phyloP scores from a whole-genome alignment of 2,329 filamentous ascomycete genomes.

The Alternaria sp. region DNA sequence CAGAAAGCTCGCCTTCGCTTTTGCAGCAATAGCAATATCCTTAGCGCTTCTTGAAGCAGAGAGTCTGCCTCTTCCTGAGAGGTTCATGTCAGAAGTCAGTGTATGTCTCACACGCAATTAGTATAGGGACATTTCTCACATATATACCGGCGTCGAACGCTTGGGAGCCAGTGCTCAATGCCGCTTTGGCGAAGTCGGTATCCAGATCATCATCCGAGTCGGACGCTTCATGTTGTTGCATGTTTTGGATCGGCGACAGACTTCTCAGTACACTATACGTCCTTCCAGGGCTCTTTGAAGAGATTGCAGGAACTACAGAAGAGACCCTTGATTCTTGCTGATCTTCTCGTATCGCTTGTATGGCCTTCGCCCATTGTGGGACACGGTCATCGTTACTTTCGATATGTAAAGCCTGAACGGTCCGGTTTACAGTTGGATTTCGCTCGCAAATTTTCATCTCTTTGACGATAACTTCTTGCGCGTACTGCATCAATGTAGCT shows the following conservation, averaged over 20 bases:
- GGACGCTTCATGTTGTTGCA: slow-evolving; percentile 4
- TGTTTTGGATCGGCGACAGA: neutral
- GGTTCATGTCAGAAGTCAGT: no score
- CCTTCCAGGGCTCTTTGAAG: neutral
- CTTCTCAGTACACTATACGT: neutral
- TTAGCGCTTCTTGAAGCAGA: slow-evolving; percentile 38
- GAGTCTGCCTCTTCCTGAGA: slow-evolving; percentile 27
- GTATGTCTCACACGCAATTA: no score
- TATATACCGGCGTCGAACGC: slow-evolving; percentile 35
- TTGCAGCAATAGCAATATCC: slow-evolving; percentile 31
- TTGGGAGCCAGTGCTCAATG: slow-evolving; percentile 30
- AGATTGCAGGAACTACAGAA: neutral
- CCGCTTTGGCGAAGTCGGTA: slow-evolving; percentile 35
- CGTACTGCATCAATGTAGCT: slow-evolving; percentile 20
- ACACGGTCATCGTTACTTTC: neutral
- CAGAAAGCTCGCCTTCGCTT: slow-evolving; percentile 27
- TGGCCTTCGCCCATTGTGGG: slow-evolving; percentile 19
- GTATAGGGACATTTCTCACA: neutral
- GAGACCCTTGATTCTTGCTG: neutral
- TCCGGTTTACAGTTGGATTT: slow-evolving; percentile 1
- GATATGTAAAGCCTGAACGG: neutral
- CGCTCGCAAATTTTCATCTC: neutral
- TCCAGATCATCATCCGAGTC: slow-evolving; percentile 38
- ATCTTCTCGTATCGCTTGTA: slow-evolving; percentile 14
- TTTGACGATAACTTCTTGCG: slow-evolving; percentile 20